Evolutionary conservation across 176 grass and related monocot species (phyloP).

Genomic region (Carex parvula): DNA sequence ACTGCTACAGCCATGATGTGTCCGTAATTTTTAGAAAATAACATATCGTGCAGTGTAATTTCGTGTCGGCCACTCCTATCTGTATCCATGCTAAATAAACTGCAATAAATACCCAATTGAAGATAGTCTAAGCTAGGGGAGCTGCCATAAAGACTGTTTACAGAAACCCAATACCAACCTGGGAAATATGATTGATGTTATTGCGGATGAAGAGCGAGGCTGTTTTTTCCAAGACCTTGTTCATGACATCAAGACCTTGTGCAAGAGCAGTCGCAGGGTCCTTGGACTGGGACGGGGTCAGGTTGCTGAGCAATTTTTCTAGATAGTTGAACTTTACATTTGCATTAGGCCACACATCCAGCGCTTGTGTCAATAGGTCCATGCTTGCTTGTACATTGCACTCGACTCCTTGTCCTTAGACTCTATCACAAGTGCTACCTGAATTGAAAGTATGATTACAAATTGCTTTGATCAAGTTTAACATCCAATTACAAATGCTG

Average conservation of each 20-base stretch:
- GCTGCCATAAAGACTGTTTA: constrained; percentile 4
- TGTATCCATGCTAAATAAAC: background rate
- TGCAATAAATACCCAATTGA: background rate
- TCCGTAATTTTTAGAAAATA: no score
- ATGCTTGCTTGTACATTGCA: constrained; percentile 97
- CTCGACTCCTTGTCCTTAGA: constrained; percentile 93
- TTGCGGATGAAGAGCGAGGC: constrained; percentile 91
- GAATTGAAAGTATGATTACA: constrained; percentile 1
- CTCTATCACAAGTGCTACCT: constrained; percentile 96
- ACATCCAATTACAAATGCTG: background rate
- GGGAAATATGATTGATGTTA: constrained; percentile 98
- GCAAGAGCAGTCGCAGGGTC: constrained; percentile 90
- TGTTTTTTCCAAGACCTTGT: constrained; percentile 99
- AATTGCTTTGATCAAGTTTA: background rate
- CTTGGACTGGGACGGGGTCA: constrained; percentile 82
- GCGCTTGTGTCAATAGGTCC: constrained; percentile 82
- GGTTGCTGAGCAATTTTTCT: constrained; percentile 89
- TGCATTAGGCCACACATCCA: constrained; percentile 98
- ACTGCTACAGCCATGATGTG: no score
- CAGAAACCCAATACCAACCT: constrained; percentile 41
- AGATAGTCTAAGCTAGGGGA: background rate
- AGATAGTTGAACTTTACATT: constrained; percentile 99
- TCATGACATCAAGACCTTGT: constrained; percentile 99
- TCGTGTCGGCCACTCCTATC: no score
- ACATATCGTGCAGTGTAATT: no score